Conservation (phyloP, 352 stramenopile genomes). For the Phytophthora lateralis region DNA sequence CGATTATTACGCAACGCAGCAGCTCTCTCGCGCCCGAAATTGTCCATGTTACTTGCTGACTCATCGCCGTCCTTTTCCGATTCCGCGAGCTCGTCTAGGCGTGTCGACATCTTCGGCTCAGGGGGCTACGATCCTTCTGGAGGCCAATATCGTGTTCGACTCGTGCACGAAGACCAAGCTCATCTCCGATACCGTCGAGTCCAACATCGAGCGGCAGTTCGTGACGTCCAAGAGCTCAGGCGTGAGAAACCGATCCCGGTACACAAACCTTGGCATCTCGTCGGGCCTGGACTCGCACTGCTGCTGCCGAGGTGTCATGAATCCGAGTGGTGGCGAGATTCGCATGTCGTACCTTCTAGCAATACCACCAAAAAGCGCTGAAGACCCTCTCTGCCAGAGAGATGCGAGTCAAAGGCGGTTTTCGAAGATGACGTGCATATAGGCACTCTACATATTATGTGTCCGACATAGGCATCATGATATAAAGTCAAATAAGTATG, state of each 20-base stretch:
- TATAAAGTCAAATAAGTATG: neutral
- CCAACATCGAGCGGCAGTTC: conserved; percentile 89
- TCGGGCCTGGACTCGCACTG: conserved; percentile 35
- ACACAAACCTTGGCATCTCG: conserved; percentile 91
- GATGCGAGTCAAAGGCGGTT: neutral
- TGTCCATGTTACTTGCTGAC: no score
- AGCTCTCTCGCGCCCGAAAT: no score
- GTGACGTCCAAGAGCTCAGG: conserved; percentile 96
- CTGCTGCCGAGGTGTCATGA: no score
- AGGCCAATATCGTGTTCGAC: conserved; percentile 89
- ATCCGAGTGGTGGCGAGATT: no score
- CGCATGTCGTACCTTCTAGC: neutral
- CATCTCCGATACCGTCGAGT: conserved; percentile 96
- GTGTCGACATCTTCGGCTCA: no score
- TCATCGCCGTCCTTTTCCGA: no score
- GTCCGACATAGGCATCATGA: neutral
- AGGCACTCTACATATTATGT: neutral
- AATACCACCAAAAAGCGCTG: neutral
- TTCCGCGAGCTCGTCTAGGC: no score
- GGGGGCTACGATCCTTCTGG: no score
- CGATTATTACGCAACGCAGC: no score
- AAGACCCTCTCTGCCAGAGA: neutral
- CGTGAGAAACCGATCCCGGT: conserved; percentile 96
- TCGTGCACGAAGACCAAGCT: conserved; percentile 96
- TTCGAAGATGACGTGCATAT: neutral